Evolutionary conservation across 2,329 filamentous ascomycete species (phyloP).

Genomic region (Pseudocercospora fijiensis): DNA sequence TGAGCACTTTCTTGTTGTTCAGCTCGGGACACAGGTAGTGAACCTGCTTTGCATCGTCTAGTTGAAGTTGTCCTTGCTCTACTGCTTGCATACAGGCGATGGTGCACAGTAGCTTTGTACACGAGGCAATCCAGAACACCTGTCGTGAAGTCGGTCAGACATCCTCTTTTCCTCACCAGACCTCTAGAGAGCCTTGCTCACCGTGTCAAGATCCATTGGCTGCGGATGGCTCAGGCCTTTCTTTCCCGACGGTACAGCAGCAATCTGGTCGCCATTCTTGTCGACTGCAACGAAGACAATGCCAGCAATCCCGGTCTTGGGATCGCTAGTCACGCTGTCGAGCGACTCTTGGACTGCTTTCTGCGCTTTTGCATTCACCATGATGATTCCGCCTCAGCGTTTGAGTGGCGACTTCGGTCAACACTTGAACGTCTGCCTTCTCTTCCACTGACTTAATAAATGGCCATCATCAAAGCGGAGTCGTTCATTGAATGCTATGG

Average conservation of each 20-base stretch:
- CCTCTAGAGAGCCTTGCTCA: background rate
- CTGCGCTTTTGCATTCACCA: constrained; percentile 35
- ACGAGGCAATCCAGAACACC: constrained; percentile 59
- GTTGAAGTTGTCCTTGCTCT: constrained; percentile 43
- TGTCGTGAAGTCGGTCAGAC: background rate
- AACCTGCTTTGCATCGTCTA: constrained; percentile 45
- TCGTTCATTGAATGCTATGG: constrained; percentile 12
- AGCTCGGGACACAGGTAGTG: constrained; percentile 48
- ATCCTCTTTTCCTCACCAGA: background rate
- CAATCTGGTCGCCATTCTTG: constrained; percentile 45
- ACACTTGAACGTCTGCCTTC: background rate
- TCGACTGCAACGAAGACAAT: constrained; percentile 49
- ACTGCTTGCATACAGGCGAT: constrained; percentile 52
- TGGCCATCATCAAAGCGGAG: constrained; percentile 8
- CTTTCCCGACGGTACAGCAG: constrained; percentile 46
- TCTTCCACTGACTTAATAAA: background rate
- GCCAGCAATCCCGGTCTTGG: constrained; percentile 41
- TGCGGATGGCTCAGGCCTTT: constrained; percentile 44
- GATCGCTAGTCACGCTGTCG: constrained; percentile 34
- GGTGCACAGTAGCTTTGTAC: constrained; percentile 46
- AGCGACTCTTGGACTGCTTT: constrained; percentile 42
- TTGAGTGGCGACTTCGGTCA: background rate
- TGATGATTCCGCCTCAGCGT: background rate
- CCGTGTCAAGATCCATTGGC: constrained; percentile 58
- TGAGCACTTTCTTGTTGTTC: constrained; percentile 44